Evolutionary conservation across 306 rosid genomes (phyloP).

Genomic region (Quercus rubra): DNA sequence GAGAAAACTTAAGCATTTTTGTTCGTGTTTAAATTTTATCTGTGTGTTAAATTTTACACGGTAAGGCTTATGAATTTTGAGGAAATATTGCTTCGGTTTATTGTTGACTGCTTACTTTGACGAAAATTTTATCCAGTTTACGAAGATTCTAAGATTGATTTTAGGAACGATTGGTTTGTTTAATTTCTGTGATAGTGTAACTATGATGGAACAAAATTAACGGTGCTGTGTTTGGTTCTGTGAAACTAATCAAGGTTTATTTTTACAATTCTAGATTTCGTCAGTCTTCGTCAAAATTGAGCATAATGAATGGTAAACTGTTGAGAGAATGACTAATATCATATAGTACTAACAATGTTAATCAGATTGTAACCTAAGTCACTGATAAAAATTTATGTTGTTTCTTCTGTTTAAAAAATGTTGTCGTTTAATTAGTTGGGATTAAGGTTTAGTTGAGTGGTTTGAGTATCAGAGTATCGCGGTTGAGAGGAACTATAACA

Average conservation of each 20-base stretch:
- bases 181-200: neutral
- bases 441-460: neutral
- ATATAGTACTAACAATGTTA: neutral
- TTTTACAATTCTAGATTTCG: neutral
- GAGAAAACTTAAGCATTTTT: neutral
- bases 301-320: neutral
- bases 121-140: neutral
- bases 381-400: neutral
- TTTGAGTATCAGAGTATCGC: too few relatives aligned
- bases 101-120: neutral
- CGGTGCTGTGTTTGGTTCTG: neutral
- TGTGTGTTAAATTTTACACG: neutral
- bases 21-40: neutral
- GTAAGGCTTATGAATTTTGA: neutral
- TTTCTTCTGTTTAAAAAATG: neutral
- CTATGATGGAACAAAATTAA: neutral
- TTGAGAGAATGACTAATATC: neutral
- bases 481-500: neutral
- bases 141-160: neutral
- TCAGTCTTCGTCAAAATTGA: neutral
- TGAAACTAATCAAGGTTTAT: neutral
- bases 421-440: neutral
- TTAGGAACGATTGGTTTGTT: neutral
- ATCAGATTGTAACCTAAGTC: neutral
- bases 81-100: neutral